Evolutionary conservation across 148 eudicot genomes (phyloP).

Genomic region (Heliamphora exappendiculata): DNA sequence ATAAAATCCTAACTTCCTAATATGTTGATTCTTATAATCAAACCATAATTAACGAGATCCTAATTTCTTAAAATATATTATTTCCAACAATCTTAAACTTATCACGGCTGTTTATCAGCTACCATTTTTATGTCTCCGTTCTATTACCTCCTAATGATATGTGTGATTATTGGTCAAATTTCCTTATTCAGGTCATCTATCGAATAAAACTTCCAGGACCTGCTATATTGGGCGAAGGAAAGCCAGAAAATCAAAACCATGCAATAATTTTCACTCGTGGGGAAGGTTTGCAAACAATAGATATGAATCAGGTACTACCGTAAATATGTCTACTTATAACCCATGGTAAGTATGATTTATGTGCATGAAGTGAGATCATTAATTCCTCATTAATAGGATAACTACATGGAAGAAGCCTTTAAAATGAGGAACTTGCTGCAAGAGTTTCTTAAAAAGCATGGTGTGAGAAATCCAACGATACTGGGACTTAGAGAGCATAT

Average conservation of each 20-base stretch:
- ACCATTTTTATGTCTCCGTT: not conserved
- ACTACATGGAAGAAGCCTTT: constrained; percentile 76
- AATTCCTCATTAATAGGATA: constrained; percentile 33
- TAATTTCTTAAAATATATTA: no score
- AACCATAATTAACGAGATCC: no score
- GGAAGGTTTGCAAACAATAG: constrained; percentile 74
- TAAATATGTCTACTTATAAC: not conserved
- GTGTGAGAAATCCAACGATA: constrained; percentile 57
- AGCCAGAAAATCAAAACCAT: constrained; percentile 74
- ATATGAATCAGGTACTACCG: constrained; percentile 62
- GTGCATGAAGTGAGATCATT: not conserved
- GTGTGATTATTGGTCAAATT: constrained; percentile 2
- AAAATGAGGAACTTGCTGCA: constrained; percentile 67
- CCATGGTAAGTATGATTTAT: not conserved
- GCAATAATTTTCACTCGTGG: constrained; percentile 70
- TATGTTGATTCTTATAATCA: no score
- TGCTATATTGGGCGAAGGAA: constrained; percentile 60
- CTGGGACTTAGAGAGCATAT: constrained; percentile 71
- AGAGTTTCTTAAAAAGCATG: constrained; percentile 52
- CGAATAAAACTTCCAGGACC: constrained; percentile 68
- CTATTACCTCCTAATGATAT: not conserved
- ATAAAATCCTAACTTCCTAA: no score
- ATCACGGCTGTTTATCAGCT: not conserved
- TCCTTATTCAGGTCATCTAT: constrained; percentile 43
- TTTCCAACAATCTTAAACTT: not conserved